Evolutionary conservation across 768 basidiomycete species (phyloP), one percentile per base, ranked within the genome.

Genomic region (Hygrophorus russula): DNA sequence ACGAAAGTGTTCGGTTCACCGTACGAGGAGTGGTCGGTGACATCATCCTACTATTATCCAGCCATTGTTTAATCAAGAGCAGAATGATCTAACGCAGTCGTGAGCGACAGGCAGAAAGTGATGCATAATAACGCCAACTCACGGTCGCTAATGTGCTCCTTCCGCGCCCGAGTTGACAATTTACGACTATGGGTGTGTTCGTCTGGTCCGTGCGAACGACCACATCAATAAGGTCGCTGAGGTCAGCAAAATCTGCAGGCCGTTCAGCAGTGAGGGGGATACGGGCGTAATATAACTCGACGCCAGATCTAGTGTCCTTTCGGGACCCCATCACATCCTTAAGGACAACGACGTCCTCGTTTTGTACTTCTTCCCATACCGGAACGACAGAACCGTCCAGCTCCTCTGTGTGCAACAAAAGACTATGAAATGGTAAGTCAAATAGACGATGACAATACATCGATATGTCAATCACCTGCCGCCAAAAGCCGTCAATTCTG

Each of bases 251-350:
- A 56, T 89, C 85, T 0, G 83, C 81, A 8, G 82, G 69, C 30
- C 74, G 80, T 59, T 97, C 93, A 0, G 93, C 82, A 4, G 96
- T 99, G 55, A 98, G 84, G 1, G 96, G 94, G 27, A 98, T 78
- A 13, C 96, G 81, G 43, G 71, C 67, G 59, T 93, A 96, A 45
- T 75, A 69, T 19, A 97, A 68, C 41, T 81, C 75, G 20, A 82
- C 62, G n/a, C 70, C 73, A 15, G 39, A 29, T 8, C 68, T 62
- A 0, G 59, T 56, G 15, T 63, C 54, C 19, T 57, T 60, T 36
- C 74, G 71, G 2, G 73, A 63, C 11, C 67, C 73, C 92, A 98
- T 97, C 48, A 93, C 76, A 40, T 96, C 89, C 56, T 86, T 85
- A 33, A 96, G 69, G 1, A 89, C 86, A 24, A 78, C 74, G 11